phyloP scores from a whole-genome alignment of 2,329 filamentous ascomycete species.

The Fusarium nisikadoi region DNA sequence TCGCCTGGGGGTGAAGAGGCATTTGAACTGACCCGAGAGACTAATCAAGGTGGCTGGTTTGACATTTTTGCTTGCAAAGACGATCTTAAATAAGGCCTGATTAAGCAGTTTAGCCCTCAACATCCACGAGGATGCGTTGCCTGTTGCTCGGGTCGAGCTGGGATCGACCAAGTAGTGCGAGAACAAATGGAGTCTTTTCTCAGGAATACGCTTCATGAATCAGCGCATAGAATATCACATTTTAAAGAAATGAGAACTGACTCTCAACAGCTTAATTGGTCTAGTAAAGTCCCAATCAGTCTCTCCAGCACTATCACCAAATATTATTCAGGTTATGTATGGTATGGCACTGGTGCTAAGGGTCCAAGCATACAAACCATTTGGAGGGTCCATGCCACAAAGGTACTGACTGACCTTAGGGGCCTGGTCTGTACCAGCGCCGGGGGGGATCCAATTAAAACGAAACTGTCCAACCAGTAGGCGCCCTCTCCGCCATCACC shows the following conservation, averaged over 20 bases:
- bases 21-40: constrained; percentile 13
- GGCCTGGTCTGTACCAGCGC: constrained; percentile 18
- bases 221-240: neutral
- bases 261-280: constrained; percentile 1
- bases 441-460: constrained; percentile 12
- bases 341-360: constrained; percentile 23
- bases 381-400: constrained; percentile 34
- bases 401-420: neutral
- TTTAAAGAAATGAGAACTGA: constrained; percentile 18
- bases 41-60: constrained; percentile 22
- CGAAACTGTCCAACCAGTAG: constrained; percentile 28
- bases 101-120: neutral
- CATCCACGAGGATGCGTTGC: constrained; percentile 7
- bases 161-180: neutral
- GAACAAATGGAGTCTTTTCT: neutral
- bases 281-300: neutral
- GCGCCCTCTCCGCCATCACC: constrained; percentile 16
- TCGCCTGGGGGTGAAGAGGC: constrained; percentile 22
- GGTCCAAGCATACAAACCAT: constrained; percentile 33
- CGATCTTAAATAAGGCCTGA: constrained; percentile 14
- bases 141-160: neutral
- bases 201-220: constrained; percentile 3
- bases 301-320: neutral
- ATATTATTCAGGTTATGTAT: constrained; percentile 11
- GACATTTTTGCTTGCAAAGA: constrained; percentile 9